Evolutionary conservation across 352 stramenopile genomes (phyloP).

Genomic region (Pythium volutum): DNA sequence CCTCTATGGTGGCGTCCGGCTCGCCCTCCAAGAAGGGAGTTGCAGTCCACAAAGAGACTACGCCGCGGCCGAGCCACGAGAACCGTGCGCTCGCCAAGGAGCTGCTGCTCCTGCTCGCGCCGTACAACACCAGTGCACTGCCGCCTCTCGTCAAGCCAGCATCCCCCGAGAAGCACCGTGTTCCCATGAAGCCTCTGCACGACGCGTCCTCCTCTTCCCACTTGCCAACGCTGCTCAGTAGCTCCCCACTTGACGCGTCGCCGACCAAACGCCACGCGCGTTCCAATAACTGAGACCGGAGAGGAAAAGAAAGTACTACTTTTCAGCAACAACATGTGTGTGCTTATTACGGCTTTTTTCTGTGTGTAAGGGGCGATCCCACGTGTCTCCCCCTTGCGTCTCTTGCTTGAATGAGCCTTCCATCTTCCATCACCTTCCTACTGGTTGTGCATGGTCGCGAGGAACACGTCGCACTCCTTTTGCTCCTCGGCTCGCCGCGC

Average conservation of each 20-base stretch:
- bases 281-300: constrained; percentile 19
- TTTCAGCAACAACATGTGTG: background rate
- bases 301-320: too few species aligned
- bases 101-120: constrained; percentile 55
- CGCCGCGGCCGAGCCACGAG: constrained; percentile 25
- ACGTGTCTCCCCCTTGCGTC: background rate
- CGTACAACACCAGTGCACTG: constrained; percentile 21
- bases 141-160: background rate
- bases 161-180: constrained; percentile 7
- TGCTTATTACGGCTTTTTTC: constrained; percentile 1
- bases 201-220: background rate
- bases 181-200: constrained; percentile 3
- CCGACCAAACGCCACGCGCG: constrained; percentile 6
- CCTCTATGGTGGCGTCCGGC: constrained; percentile 1
- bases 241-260: constrained; percentile 7
- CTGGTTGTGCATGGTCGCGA: constrained; percentile 85
- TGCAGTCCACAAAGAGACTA: background rate
- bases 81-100: constrained; percentile 51
- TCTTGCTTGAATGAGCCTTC: too few species aligned
- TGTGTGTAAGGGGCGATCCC: background rate
- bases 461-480: constrained; percentile 70
- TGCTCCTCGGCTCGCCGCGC: constrained; percentile 68
- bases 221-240: background rate
- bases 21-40: constrained; percentile 7
- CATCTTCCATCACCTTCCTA: constrained; percentile 25